These are phyloP conservation scores for Rhizoctonia solani DNA, from an alignment of 1,284 basidiomycete species.

Conservation along the genomic window DNA sequence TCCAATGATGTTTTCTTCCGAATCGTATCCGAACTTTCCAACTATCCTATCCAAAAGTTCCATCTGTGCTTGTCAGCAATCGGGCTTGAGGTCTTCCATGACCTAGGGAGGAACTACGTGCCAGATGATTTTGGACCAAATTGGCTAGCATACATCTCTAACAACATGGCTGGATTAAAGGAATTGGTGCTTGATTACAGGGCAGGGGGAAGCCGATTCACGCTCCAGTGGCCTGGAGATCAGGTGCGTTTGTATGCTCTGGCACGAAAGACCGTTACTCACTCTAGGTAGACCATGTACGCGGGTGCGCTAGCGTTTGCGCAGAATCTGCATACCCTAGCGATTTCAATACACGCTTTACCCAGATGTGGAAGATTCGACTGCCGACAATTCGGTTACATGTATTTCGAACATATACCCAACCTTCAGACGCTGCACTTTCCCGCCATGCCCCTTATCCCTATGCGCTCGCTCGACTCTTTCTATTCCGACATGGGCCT, in stretches of 20 bases:
- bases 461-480: neutral
- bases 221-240: constrained; percentile 10
- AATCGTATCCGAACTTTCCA: constrained; percentile 1
- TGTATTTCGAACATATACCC: constrained; percentile 23
- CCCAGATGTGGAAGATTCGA: neutral
- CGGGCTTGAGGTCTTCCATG: constrained; percentile 13
- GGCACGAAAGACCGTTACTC: neutral
- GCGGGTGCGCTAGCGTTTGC: constrained; percentile 1
- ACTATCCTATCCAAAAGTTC: constrained; percentile 15
- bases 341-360: constrained; percentile 26
- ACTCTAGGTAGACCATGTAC: neutral
- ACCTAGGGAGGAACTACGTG: neutral
- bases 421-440: constrained; percentile 12
- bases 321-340: constrained; percentile 6
- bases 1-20: constrained; percentile 1
- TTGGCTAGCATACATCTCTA: constrained; percentile 8
- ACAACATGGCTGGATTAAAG: neutral
- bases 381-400: constrained; percentile 1
- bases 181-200: constrained; percentile 32
- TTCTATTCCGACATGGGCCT: neutral
- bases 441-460: constrained; percentile 15
- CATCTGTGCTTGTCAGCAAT: constrained; percentile 20
- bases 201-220: neutral
- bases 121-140: constrained; percentile 7
- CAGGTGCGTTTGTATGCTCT: constrained; percentile 1